These are phyloP conservation scores for Fragilaria radians DNA, from an alignment of 108 stramenopile species.

Conservation along the genomic window DNA sequence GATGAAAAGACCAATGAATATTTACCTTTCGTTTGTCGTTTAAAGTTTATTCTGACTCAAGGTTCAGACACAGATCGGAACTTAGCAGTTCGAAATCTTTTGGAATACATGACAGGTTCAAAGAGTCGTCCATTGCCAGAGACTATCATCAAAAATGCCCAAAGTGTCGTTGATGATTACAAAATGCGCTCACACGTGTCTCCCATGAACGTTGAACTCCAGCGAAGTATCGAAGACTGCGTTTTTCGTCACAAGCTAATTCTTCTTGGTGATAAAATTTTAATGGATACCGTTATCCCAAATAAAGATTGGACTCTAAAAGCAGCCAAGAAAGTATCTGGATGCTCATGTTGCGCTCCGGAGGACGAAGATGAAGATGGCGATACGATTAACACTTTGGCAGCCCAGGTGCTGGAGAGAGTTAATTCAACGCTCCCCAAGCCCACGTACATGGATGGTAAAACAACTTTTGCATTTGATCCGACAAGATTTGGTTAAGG, in stretches of 20 bases:
- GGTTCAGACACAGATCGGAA: constrained; percentile 31
- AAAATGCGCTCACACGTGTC: constrained; percentile 2
- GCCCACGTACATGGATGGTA: constrained; percentile 28
- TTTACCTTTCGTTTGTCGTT: constrained; percentile 65
- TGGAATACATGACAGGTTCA: constrained; percentile 73
- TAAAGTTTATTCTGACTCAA: constrained; percentile 41
- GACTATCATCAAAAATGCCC: constrained; percentile 45
- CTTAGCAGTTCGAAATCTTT: constrained; percentile 55
- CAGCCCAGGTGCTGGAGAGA: not conserved
- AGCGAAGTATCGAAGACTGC: constrained; percentile 52
- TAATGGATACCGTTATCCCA: constrained; percentile 73
- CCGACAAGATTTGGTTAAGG: constrained; percentile 23
- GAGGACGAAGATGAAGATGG: constrained; percentile 25
- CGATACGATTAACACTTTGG: not conserved
- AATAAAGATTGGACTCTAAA: constrained; percentile 71
- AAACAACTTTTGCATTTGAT: constrained; percentile 33
- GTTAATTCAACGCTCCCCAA: not conserved
- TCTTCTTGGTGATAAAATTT: constrained; percentile 74
- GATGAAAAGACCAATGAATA: constrained; percentile 71
- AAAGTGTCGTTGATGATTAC: constrained; percentile 5
- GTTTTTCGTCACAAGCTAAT: constrained; percentile 75
- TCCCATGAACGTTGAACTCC: constrained; percentile 14
- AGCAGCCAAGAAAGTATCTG: constrained; percentile 14
- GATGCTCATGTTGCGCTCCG: constrained; percentile 20
- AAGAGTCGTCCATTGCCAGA: constrained; percentile 44